phyloP scores from a whole-genome alignment of 2,329 filamentous ascomycete genomes.

The Alternaria sp. region DNA sequence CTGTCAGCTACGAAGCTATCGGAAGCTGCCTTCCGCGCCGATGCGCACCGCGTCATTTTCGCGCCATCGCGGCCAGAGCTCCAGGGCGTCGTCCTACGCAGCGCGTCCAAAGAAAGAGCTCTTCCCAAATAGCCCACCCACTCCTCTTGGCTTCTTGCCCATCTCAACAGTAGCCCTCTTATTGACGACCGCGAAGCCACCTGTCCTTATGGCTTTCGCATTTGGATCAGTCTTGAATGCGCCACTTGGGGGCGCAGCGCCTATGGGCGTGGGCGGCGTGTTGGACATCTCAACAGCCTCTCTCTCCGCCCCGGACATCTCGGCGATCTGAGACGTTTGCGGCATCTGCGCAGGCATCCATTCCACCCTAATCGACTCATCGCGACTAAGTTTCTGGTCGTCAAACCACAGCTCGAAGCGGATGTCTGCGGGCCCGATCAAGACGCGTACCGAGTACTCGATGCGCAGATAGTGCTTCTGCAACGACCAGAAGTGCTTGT shows the following conservation, averaged over 20 bases:
- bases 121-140: slow-evolving; percentile 17
- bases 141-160: slow-evolving; percentile 11
- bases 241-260: slow-evolving; percentile 1
- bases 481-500: slow-evolving; percentile 45
- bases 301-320: slow-evolving; percentile 16
- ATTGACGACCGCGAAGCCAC: neutral
- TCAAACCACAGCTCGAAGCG: slow-evolving; percentile 50
- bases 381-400: slow-evolving; percentile 42
- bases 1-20: neutral
- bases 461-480: slow-evolving; percentile 44
- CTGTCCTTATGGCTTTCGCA: slow-evolving; percentile 5
- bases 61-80: neutral
- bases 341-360: slow-evolving; percentile 31
- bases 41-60: neutral
- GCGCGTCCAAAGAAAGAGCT: slow-evolving; percentile 9
- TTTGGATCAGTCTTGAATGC: neutral
- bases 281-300: slow-evolving; percentile 26
- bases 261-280: slow-evolving; percentile 16
- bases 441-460: slow-evolving; percentile 46
- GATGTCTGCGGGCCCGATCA: slow-evolving; percentile 49
- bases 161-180: slow-evolving; percentile 5
- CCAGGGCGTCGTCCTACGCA: neutral
- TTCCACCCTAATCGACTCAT: slow-evolving; percentile 46
- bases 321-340: slow-evolving; percentile 13
- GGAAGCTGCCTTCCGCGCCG: neutral